Conservation (phyloP, 2,329 filamentous ascomycete species). For the Colletotrichum trifolii region DNA sequence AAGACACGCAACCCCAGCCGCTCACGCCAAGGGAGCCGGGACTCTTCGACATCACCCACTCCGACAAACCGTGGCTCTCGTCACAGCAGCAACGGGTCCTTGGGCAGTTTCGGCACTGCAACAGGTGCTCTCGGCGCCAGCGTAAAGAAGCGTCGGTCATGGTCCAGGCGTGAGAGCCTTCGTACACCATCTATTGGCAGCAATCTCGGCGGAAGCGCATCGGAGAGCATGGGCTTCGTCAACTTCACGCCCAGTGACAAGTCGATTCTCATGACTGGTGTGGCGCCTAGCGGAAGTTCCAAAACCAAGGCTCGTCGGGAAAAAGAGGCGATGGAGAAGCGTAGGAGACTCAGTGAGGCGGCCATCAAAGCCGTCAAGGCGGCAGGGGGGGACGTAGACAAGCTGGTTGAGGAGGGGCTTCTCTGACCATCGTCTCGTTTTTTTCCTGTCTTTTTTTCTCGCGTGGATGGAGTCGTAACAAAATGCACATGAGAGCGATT, state of each 20-base stretch:
- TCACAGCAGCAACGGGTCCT: slow-evolving; percentile 53
- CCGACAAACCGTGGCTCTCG: slow-evolving; percentile 46
- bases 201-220: slow-evolving; percentile 43
- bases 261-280: slow-evolving; percentile 83
- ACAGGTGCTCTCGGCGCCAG: slow-evolving; percentile 51
- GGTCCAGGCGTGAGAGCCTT: slow-evolving; percentile 42
- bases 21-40: slow-evolving; percentile 39
- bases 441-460: slow-evolving; percentile 37
- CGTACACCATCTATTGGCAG: slow-evolving; percentile 43
- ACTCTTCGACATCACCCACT: slow-evolving; percentile 50
- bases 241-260: slow-evolving; percentile 90
- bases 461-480: not conserved
- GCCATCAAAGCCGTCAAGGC: slow-evolving; percentile 76
- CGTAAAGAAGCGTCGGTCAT: slow-evolving; percentile 51
- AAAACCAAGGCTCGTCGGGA: slow-evolving; percentile 96
- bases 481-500: slow-evolving; percentile 17
- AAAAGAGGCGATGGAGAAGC: slow-evolving; percentile 84
- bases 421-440: slow-evolving; percentile 40
- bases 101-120: slow-evolving; percentile 44
- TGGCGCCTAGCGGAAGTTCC: slow-evolving; percentile 88
- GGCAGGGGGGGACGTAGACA: slow-evolving; percentile 74
- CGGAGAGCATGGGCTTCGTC: slow-evolving; percentile 73
- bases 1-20: slow-evolving; percentile 54
- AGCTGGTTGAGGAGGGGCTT: slow-evolving; percentile 63
- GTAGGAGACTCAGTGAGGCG: slow-evolving; percentile 74